These are phyloP conservation scores for Penicillium hesseltinei DNA, from an alignment of 2,329 filamentous ascomycete genomes.

Conservation along the genomic window DNA sequence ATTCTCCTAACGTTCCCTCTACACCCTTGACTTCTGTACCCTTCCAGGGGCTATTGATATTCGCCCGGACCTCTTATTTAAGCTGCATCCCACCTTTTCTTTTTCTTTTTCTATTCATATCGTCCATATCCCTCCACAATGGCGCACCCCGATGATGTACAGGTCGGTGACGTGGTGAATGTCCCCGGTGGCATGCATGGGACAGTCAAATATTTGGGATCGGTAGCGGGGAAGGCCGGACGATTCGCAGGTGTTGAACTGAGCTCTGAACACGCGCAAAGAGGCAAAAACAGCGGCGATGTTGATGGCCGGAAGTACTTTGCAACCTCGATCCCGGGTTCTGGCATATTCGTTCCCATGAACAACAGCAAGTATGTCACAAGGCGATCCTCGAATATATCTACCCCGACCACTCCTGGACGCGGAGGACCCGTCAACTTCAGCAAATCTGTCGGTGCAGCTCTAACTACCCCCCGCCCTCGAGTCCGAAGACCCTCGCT, in stretches of 20 bases:
- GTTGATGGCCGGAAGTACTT: conserved; percentile 89
- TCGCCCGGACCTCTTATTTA: conserved; percentile 4
- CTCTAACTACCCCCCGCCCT: conserved; percentile 65
- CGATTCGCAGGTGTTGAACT: conserved; percentile 91
- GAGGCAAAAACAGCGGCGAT: conserved; percentile 94
- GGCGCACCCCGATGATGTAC: conserved; percentile 53
- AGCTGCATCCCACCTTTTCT: conserved; percentile 2
- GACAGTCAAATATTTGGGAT: conserved; percentile 82
- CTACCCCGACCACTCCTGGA: conserved; percentile 67
- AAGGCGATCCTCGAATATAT: conserved; percentile 53
- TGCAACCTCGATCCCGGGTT: conserved; percentile 69
- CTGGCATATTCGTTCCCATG: conserved; percentile 90
- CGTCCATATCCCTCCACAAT: conserved; percentile 22
- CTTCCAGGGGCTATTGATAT: conserved; percentile 6
- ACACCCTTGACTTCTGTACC: conserved; percentile 10
- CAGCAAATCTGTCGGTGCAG: conserved; percentile 81
- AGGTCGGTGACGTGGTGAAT: conserved; percentile 80
- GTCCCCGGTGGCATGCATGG: conserved; percentile 93
- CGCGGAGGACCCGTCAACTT: conserved; percentile 73
- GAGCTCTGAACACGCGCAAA: conserved; percentile 70
- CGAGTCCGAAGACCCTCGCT: conserved; percentile 69
- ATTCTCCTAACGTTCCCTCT: conserved; percentile 15
- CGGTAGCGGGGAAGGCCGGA: conserved; percentile 84
- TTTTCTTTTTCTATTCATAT: neutral
- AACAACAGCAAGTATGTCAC: conserved; percentile 67